Evolutionary conservation across 768 basidiomycete genomes (phyloP), one percentile per base, ranked within the genome.

Genomic region (Lentinula sp.): DNA sequence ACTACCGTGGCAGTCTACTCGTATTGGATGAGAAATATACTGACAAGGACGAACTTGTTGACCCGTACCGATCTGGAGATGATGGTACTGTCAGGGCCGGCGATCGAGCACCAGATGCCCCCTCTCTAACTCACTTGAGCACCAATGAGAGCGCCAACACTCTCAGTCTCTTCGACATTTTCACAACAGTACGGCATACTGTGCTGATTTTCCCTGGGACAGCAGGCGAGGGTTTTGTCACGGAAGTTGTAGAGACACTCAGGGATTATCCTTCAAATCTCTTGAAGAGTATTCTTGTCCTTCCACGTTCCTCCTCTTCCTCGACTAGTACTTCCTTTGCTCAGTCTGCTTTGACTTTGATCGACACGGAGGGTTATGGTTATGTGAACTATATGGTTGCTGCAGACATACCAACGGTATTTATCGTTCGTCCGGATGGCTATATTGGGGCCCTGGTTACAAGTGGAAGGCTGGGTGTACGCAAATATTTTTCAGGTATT

Each of bases 1-100:
- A 80, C 66, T 80, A 76, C 65, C 71, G 78, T 15, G 74, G 72
- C 66, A 80, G 80, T 65, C 66, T 73, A 2, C 70, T 81, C 48
- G 71, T 80, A 0, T 31, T 76, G 32, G 80, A 80, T 40, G 69
- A 66, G 13, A 34, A 46, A 2, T 62, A 62, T 9, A 21, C 61
- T 5, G 45, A 50, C n/a, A 48, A 31, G 18, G 56, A 62, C 48
- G 62, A 62, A 34, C 51, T 61, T 18, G 64, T 63, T 11, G 70
- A 71, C 51, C 57, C 66, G 6, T 57, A 55, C 18, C 21, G 58
- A 35, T 59, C 37, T 23, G 39, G 48, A 10, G 56, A 61, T 4
- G 62, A 66, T 1, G 61, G 65, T 21, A 57, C 40, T 23, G 50
- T 71, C 9, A 62, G 70, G 53, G 73, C 72, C 6, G 74, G 76